phyloP scores from a whole-genome alignment of 768 basidiomycete species.

The Suillus variegatus region DNA sequence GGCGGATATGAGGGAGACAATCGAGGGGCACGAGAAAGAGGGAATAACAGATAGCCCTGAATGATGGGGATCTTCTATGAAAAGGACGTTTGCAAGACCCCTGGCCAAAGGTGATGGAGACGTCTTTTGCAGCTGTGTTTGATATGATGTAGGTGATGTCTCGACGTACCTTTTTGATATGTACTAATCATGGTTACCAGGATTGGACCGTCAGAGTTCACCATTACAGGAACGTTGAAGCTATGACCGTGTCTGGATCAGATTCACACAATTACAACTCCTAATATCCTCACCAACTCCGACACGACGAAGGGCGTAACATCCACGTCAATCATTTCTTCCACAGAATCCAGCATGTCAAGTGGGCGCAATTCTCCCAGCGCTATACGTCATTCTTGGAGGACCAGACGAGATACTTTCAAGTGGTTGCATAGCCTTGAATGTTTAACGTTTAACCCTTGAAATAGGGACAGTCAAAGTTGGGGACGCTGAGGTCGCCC shows the following conservation, averaged over 20 bases:
- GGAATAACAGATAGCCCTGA: slow-evolving; percentile 27
- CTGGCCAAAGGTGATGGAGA: slow-evolving; percentile 29
- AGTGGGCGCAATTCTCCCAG: slow-evolving; percentile 28
- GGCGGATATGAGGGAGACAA: slow-evolving; percentile 16
- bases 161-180: slow-evolving; percentile 6
- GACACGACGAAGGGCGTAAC: slow-evolving; percentile 34
- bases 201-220: slow-evolving; percentile 30
- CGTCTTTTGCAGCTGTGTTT: slow-evolving; percentile 15
- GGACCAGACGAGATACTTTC: slow-evolving; percentile 20
- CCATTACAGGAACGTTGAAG: slow-evolving; percentile 38
- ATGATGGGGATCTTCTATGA: slow-evolving; percentile 24
- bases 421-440: too few relatives aligned
- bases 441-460: too few relatives aligned
- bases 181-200: background rate
- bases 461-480: too few relatives aligned
- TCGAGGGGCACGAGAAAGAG: slow-evolving; percentile 24
- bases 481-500: too few relatives aligned
- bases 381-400: slow-evolving; percentile 36
- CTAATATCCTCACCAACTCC: slow-evolving; percentile 37
- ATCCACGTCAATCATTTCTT: slow-evolving; percentile 31
- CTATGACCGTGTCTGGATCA: slow-evolving; percentile 43
- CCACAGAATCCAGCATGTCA: slow-evolving; percentile 21
- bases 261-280: slow-evolving; percentile 35
- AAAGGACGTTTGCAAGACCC: slow-evolving; percentile 31
- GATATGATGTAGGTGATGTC: slow-evolving; percentile 17